Conservation (phyloP, 768 basidiomycete species). For the Amanita molliuscula region DNA sequence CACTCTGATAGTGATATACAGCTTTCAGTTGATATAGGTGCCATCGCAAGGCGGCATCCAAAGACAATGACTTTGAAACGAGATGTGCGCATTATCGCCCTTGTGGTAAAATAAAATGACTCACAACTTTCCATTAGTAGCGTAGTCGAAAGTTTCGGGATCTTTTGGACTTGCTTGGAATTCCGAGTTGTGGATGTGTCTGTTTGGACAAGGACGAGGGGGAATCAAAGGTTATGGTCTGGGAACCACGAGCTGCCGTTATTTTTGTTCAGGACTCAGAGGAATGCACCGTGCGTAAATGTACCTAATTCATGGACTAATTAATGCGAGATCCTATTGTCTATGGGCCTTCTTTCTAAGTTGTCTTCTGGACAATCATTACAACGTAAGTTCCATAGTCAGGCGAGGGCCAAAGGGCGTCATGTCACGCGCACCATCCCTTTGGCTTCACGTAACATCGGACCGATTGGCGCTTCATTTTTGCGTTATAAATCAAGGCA, state of each 20-base stretch:
- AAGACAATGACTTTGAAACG: not conserved
- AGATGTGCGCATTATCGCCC: not conserved
- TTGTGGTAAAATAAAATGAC: not conserved
- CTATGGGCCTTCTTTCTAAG: not conserved
- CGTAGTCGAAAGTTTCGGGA: not conserved
- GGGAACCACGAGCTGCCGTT: constrained; percentile 1
- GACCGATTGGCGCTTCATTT: too few relatives aligned
- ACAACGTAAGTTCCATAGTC: not conserved
- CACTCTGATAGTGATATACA: not conserved
- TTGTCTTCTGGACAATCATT: not conserved
- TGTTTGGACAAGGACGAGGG: not conserved
- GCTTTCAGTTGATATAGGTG: not conserved
- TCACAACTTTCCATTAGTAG: constrained; percentile 1
- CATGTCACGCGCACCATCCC: not conserved
- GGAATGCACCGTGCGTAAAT: not conserved
- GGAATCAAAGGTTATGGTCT: not conserved
- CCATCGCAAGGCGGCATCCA: constrained; percentile 1
- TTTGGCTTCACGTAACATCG: too few relatives aligned
- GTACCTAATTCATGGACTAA: not conserved
- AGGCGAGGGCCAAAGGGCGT: not conserved
- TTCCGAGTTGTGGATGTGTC: constrained; percentile 4
- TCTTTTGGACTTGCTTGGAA: constrained; percentile 1
- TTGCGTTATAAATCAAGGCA: too few relatives aligned
- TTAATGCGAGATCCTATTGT: not conserved
- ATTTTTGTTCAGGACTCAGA: not conserved